Conservation (phyloP, 306 rosid species). For the Rosa multiflora region DNA sequence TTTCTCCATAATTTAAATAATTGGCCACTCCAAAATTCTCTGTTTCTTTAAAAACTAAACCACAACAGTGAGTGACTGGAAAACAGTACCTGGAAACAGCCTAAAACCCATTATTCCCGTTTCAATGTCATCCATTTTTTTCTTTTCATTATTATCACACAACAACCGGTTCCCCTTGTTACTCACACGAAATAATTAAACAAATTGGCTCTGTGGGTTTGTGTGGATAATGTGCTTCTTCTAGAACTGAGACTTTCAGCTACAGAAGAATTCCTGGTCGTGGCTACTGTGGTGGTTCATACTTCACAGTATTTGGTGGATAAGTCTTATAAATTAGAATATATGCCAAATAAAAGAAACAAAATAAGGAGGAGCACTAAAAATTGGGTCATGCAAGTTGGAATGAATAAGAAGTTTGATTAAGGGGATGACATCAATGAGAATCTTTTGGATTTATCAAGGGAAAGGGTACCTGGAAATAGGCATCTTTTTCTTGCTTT, state of each 20-base stretch:
- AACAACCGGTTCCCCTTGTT: background rate
- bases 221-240: background rate
- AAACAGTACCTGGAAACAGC: conserved; percentile 32
- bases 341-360: conserved; percentile 3
- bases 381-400: conserved; percentile 11
- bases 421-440: background rate
- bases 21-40: conserved; percentile 26
- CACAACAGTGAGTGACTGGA: conserved; percentile 12
- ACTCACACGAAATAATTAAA: background rate
- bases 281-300: background rate
- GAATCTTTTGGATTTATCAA: background rate
- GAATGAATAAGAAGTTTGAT: conserved; percentile 9
- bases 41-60: background rate
- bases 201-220: background rate
- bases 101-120: background rate
- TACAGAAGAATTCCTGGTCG: background rate
- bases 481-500: conserved; percentile 3
- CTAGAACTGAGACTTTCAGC: conserved; percentile 1
- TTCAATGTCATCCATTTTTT: background rate
- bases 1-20: conserved; percentile 19
- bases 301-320: background rate
- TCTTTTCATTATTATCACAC: background rate
- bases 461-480: background rate
- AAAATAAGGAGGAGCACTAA: background rate
- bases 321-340: background rate